Evolutionary conservation across 129 eudicot species (phyloP).

Genomic region (Daucus carota): DH1_v3.0 NC_030383.2:4102501-4103000

Average conservation of each 20-base stretch:
- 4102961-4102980: no score
- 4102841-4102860: constrained; percentile 42
- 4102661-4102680: background rate
- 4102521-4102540: constrained; percentile 48
- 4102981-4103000: no score
- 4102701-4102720: background rate
- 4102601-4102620: background rate
- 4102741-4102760: background rate
- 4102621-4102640: no score
- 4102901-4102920: background rate
- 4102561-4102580: constrained; percentile 60
- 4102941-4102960: no score
- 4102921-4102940: no score
- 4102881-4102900: background rate
- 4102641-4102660: background rate
- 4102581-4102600: constrained; percentile 45
- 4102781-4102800: constrained; percentile 48
- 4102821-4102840: constrained; percentile 55
- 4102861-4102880: constrained; percentile 13
- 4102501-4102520: background rate
- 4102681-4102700: background rate
- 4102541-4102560: constrained; percentile 50
- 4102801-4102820: constrained; percentile 51
- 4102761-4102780: constrained; percentile 51
- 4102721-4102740: background rate